Conservation (phyloP, 768 basidiomycete genomes). For the Postia placenta region DNA sequence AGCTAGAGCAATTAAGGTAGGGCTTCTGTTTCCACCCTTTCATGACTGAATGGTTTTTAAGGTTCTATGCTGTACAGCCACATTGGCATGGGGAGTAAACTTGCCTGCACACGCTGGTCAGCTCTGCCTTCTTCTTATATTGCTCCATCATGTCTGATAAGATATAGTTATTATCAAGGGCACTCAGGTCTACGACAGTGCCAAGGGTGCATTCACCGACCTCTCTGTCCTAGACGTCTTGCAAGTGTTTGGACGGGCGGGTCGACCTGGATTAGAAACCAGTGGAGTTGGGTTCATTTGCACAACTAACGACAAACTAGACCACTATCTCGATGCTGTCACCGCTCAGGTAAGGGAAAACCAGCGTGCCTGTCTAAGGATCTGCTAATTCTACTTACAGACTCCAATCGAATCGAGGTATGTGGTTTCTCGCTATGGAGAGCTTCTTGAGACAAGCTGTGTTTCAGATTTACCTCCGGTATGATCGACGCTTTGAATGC, state of each 20-base stretch:
- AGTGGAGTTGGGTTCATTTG: constrained; percentile 98
- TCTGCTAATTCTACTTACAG: constrained; percentile 43
- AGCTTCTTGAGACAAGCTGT: neutral
- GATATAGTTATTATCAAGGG: constrained; percentile 92
- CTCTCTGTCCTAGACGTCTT: constrained; percentile 92
- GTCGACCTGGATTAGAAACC: constrained; percentile 77
- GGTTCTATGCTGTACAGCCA: constrained; percentile 98
- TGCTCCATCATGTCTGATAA: too few relatives aligned
- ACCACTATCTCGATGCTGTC: constrained; percentile 84
- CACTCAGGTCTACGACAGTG: constrained; percentile 91
- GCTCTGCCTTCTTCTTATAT: constrained; percentile 13
- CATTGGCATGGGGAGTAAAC: constrained; percentile 99
- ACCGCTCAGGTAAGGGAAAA: constrained; percentile 78
- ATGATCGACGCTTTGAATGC: constrained; percentile 92
- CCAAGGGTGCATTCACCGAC: constrained; percentile 86
- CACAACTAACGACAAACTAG: constrained; percentile 88
- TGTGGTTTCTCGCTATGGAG: constrained; percentile 17
- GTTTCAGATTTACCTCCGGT: constrained; percentile 63
- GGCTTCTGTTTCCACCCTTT: neutral
- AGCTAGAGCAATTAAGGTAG: constrained; percentile 84
- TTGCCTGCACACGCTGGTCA: constrained; percentile 93
- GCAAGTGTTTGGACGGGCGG: constrained; percentile 97
- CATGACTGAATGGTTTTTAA: constrained; percentile 25
- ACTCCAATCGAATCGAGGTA: constrained; percentile 96
- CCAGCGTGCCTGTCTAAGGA: too few relatives aligned